Base-by-base conservation (phyloP, 2,329 filamentous ascomycete species). In the Aureobasidium sp. region DNA sequence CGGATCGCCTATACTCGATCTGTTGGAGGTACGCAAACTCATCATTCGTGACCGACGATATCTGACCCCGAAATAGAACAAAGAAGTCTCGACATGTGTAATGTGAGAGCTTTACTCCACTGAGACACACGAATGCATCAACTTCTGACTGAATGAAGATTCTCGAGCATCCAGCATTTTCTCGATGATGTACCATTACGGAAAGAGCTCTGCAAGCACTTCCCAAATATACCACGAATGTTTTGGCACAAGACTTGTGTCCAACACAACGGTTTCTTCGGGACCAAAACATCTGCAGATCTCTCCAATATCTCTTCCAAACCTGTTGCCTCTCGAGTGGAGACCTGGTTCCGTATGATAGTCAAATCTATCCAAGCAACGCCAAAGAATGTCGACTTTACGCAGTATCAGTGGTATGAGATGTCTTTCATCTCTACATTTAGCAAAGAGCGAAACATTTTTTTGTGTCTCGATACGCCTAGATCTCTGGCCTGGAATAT, bases 201-300 rank as follows among this genome's bases (percentile, higher is more conserved):
- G 10, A 37, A 59, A 49, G 32, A 48, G 34, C 34, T 59, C 9
- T 44, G 55, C 34, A 48, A 32, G n/a, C 32, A 48, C 44, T 48
- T 59, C 16, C 55, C 44, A 27, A 59, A 49, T 6, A 32, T 49
- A 6, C 55, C 55, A n/a, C 44, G 36, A 7, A 41, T 59, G 36
- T 60, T 60, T 21, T 60, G 58, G 58, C 25, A 27, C 11, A 47
- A 39, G 3, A 60, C 47, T 5, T 60, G 58, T 29, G 47, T 52
- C 4, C 36, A 60, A 30, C 48, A 52, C 37, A 60, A 60, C 21
- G 58, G 58, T 9, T 60, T 60, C 48, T 60, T 60, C 21, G 58
- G 58, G n/a, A 15, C 58, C 11, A 42, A 42, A 10, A 45, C 36
- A 21, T 36, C 47, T 11, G 6, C 10, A 32, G 10, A 27, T 29